Conservation (phyloP, 371 early-diverging fungal genomes). For the Mortierella sp. region DNA sequence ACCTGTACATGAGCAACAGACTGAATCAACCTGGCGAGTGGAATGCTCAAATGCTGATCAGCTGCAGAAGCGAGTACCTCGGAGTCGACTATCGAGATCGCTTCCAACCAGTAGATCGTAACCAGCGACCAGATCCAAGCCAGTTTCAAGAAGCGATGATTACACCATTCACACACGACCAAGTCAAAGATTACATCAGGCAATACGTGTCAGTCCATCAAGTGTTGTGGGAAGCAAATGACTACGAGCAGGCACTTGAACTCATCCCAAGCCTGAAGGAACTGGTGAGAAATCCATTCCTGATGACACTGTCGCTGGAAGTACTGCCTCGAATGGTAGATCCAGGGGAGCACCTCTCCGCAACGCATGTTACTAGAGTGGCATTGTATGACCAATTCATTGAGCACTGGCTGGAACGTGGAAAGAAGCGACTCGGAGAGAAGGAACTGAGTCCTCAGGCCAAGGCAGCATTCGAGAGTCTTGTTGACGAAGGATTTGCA, state of each 20-base stretch:
- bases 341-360: neutral
- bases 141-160: constrained; percentile 10
- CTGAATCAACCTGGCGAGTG: neutral
- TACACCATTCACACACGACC: neutral
- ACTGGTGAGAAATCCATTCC: too few species aligned
- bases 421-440: neutral
- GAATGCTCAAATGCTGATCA: constrained; percentile 15
- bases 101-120: neutral
- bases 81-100: neutral
- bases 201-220: too few species aligned
- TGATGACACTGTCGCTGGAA: too few species aligned
- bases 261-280: too few species aligned
- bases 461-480: too few species aligned
- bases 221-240: too few species aligned
- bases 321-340: too few species aligned
- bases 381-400: constrained; percentile 13
- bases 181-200: constrained; percentile 7
- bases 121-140: neutral
- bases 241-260: too few species aligned
- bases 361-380: neutral
- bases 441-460: neutral
- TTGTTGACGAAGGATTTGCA: too few species aligned
- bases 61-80: constrained; percentile 4
- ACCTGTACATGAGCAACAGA: neutral
- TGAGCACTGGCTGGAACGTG: constrained; percentile 1